Evolutionary conservation across 139 green algal species (phyloP).

Genomic region (Astrephomene gubernaculifera): DNA sequence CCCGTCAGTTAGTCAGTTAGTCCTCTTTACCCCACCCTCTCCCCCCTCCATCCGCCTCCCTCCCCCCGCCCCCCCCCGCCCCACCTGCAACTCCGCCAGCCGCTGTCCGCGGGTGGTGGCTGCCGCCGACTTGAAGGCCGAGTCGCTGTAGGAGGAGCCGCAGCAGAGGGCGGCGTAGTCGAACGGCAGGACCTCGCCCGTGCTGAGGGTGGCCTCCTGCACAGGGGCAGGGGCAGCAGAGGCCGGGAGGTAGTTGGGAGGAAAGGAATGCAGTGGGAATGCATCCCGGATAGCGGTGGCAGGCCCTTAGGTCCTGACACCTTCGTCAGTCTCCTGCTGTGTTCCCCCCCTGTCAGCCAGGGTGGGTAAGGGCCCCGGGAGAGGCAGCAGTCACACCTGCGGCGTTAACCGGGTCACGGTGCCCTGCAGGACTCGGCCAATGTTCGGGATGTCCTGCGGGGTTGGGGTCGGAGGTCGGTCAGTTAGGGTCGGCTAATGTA

Average conservation of each 20-base stretch:
- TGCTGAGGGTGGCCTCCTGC: slow-evolving; percentile 21
- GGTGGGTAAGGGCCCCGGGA: too few relatives aligned
- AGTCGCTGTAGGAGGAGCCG: slow-evolving; percentile 34
- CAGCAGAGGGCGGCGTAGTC: slow-evolving; percentile 28
- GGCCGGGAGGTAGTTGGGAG: too few relatives aligned
- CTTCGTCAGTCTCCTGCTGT: too few relatives aligned
- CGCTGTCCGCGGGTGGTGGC: background rate
- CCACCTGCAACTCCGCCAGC: slow-evolving; percentile 16
- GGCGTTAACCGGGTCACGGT: background rate
- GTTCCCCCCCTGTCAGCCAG: too few relatives aligned
- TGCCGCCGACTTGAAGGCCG: slow-evolving; percentile 2
- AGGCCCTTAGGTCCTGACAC: too few relatives aligned
- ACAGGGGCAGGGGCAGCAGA: background rate
- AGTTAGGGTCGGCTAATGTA: too few relatives aligned
- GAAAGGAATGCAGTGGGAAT: too few relatives aligned
- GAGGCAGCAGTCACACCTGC: slow-evolving; percentile 3
- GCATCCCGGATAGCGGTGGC: too few relatives aligned
- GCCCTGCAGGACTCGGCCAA: background rate
- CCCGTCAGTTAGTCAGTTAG: too few relatives aligned
- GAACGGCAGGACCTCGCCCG: slow-evolving; percentile 6
- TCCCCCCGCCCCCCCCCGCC: background rate
- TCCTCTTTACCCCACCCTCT: too few relatives aligned
- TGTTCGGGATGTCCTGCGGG: slow-evolving; percentile 8
- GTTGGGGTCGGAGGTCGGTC: too few relatives aligned
- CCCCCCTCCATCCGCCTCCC: too few relatives aligned